Evolutionary conservation across 83 land plant genomes (phyloP).

Genomic region (Diphasiastrum complanatum): DNA sequence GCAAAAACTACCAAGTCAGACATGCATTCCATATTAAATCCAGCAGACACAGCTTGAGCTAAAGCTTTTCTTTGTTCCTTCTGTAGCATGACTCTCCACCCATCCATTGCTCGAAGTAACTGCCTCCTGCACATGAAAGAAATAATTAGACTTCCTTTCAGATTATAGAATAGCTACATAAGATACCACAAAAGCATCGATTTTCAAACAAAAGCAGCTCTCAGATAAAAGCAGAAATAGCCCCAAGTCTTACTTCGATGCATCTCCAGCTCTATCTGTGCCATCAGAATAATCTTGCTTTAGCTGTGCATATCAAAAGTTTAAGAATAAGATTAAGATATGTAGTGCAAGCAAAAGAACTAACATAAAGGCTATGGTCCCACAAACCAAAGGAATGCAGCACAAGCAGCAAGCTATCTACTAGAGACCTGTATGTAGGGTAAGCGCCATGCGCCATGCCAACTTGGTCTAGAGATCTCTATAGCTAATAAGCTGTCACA

Average conservation of each 20-base stretch:
- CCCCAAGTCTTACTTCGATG: slow-evolving; percentile 71
- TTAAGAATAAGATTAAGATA: too few relatives aligned
- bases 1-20: slow-evolving; percentile 61
- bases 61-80: slow-evolving; percentile 96
- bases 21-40: slow-evolving; percentile 76
- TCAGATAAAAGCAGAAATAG: not conserved
- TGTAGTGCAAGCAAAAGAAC: too few relatives aligned
- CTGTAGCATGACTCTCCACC: slow-evolving; percentile 56
- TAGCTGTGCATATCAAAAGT: slow-evolving; percentile 53
- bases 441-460: too few relatives aligned
- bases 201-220: not conserved
- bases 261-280: slow-evolving; percentile 45
- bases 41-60: slow-evolving; percentile 96
- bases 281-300: slow-evolving; percentile 37
- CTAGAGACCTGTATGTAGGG: too few relatives aligned
- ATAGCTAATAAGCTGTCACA: too few relatives aligned
- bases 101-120: slow-evolving; percentile 67
- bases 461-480: too few relatives aligned
- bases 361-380: too few relatives aligned
- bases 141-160: too few relatives aligned
- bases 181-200: not conserved
- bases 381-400: too few relatives aligned
- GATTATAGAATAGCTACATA: too few relatives aligned
- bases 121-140: too few relatives aligned
- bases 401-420: too few relatives aligned